Evolutionary conservation across 371 early-diverging fungal genomes (phyloP), one percentile per base, ranked within the genome.

Genomic region (Mortierella sp.): DNA sequence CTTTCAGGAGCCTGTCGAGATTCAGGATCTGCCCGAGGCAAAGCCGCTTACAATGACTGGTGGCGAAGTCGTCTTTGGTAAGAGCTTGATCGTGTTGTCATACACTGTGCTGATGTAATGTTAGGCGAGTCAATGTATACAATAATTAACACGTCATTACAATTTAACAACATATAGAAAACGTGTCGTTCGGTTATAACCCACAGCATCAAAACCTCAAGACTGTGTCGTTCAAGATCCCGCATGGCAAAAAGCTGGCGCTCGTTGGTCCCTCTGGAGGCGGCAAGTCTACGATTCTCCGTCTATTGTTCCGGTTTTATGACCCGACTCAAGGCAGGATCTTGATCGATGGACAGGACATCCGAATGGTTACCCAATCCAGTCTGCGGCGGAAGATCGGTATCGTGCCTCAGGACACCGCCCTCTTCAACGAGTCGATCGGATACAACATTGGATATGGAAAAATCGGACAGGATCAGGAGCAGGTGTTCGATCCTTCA

Each of bases 191-290:
- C 81, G 91, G 93, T 21, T 98, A 98, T 79, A 91, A 89, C 71
- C 88, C 90, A 12, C 87, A 91, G 63, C 92, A 95, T 63, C 91
- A 90, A 21, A 95, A 94, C 24, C 88, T 97, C 21, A 89, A 92
- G 48, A 91, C 91, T 65, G 91, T 98, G n/a, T 93, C 93, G n/a
- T 95, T 99, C 81, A 90, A 88, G 18, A 95, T 99, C 68, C 95
- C 96, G 0, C 91, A 94, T 0, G 97, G 98, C 14, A 90, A 92
- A 41, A 95, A 93, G 0, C 93, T 96, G 11, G 98, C 97, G 1
- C 86, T 98, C 12, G 98, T 98, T 6, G 99, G 99, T 0, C 96
- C 97, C 0, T 93, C 94, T 29, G 99, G 99, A 27, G 95, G 97
- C 80, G 98, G 95, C 27, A 98, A 98, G 89, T 95, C 95, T 43